A percentile compares a stretch with the other conserved stretches of the same genome.
Conservation (phyloP, 129 eudicot species). For the Mikania micrantha region DNA sequence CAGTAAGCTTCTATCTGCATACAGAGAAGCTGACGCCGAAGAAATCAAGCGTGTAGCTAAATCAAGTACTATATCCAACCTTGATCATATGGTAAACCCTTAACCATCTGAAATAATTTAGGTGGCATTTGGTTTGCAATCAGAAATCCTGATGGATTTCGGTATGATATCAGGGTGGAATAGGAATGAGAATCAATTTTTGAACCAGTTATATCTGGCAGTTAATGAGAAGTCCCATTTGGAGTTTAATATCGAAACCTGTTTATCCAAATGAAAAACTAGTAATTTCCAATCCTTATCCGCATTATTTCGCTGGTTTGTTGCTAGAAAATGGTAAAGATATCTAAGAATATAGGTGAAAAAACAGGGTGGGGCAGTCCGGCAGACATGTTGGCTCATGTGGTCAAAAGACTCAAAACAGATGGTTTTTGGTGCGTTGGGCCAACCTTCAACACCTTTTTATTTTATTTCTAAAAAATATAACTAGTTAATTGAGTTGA, state of each 20-base stretch:
- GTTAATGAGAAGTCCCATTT: neutral
- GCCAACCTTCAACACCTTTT: neutral
- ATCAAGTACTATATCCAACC: constrained; percentile 69
- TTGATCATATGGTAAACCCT: constrained; percentile 60
- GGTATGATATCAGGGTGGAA: neutral
- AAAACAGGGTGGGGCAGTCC: neutral
- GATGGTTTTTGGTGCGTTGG: neutral
- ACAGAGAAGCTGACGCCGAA: constrained; percentile 76
- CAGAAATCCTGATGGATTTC: neutral
- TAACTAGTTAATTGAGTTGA: neutral
- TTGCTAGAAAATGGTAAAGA: neutral
- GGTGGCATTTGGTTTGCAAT: neutral
- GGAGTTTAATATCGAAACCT: neutral
- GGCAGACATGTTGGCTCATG: neutral
- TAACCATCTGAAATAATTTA: neutral
- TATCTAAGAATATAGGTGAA: neutral
- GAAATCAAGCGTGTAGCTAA: constrained; percentile 71
- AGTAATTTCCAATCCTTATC: neutral
- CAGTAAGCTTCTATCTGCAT: constrained; percentile 88
- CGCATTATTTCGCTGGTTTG: neutral
- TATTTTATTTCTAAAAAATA: neutral
- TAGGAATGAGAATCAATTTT: neutral
- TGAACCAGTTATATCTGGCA: neutral
- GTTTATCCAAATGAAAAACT: neutral
- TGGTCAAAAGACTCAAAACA: neutral